These are phyloP conservation scores for Prunus dulcis DNA, from an alignment of 306 rosid species.

Conservation along the genomic window DNA sequence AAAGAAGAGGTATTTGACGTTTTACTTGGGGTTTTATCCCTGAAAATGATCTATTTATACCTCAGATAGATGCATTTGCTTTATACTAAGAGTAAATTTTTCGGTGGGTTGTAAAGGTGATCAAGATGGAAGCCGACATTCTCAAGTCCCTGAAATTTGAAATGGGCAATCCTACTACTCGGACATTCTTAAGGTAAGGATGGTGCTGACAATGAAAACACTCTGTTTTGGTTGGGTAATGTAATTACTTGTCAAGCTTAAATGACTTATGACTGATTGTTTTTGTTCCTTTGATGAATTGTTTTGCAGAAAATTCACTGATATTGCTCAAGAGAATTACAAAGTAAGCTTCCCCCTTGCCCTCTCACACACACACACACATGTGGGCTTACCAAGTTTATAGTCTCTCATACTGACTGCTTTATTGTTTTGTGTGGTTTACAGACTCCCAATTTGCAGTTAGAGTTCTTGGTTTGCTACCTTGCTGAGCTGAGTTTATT, in stretches of 20 bases:
- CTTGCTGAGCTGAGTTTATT: slow-evolving; percentile 85
- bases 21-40: not conserved
- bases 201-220: not conserved
- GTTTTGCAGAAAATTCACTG: slow-evolving; percentile 58
- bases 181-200: slow-evolving; percentile 67
- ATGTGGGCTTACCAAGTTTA: not conserved
- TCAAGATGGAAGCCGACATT: slow-evolving; percentile 77
- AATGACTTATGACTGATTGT: not conserved
- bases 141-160: slow-evolving; percentile 71
- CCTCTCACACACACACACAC: too few species aligned
- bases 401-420: slow-evolving; percentile 15
- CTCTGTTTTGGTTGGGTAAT: not conserved
- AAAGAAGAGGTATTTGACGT: slow-evolving; percentile 57
- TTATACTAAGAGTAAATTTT: not conserved
- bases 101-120: slow-evolving; percentile 40
- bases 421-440: slow-evolving; percentile 9
- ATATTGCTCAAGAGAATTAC: slow-evolving; percentile 43
- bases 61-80: not conserved
- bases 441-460: slow-evolving; percentile 48
- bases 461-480: slow-evolving; percentile 65
- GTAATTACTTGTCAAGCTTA: not conserved
- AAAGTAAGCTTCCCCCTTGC: slow-evolving; percentile 36
- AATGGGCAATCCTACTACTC: slow-evolving; percentile 78
- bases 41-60: not conserved
- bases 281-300: not conserved